Percentiles rank a stretch among this genome's conserved stretches.
Evolutionary conservation across 306 rosid species (phyloP).

Genomic region (Cotoneaster glaucophyllus): DNA sequence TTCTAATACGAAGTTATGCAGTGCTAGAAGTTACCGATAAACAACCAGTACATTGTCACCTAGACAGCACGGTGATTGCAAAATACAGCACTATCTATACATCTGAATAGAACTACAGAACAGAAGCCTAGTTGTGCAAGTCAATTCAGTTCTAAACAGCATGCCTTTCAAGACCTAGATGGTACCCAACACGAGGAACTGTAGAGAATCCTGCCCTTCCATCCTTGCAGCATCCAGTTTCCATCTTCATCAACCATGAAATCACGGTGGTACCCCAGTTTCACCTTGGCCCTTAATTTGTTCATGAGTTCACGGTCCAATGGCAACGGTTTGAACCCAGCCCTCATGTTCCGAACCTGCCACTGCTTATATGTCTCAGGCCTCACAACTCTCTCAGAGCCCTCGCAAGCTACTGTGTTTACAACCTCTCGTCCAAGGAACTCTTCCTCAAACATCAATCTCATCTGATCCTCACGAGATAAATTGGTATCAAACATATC

Average conservation of each 20-base stretch:
- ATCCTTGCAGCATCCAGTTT: conserved; percentile 63
- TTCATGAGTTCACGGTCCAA: conserved; percentile 36
- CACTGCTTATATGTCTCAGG: conserved; percentile 69
- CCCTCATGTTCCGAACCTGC: conserved; percentile 45
- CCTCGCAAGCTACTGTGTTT: conserved; percentile 62
- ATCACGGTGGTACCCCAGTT: conserved; percentile 34
- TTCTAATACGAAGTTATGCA: not conserved
- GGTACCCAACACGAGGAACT: conserved; percentile 62
- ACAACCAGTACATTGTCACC: not conserved
- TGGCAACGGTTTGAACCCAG: conserved; percentile 47
- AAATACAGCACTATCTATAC: too few relatives aligned
- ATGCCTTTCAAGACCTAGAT: conserved; percentile 16
- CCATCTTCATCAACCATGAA: conserved; percentile 57
- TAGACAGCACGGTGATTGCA: not conserved
- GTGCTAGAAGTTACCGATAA: not conserved
- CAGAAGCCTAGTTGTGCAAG: not conserved
- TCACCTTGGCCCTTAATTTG: conserved; percentile 31
- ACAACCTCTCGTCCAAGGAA: conserved; percentile 42
- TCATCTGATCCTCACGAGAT: conserved; percentile 34
- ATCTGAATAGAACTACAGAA: not conserved
- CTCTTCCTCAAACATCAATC: conserved; percentile 53
- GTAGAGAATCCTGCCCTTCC: conserved; percentile 56
- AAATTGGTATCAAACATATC: conserved; percentile 46
- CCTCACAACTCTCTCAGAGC: conserved; percentile 50
- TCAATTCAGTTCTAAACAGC: not conserved